Evolutionary conservation across 129 eudicot species (phyloP), one percentile per base, ranked within the genome.

Genomic region (Centrapalus pauciflorus): DNA sequence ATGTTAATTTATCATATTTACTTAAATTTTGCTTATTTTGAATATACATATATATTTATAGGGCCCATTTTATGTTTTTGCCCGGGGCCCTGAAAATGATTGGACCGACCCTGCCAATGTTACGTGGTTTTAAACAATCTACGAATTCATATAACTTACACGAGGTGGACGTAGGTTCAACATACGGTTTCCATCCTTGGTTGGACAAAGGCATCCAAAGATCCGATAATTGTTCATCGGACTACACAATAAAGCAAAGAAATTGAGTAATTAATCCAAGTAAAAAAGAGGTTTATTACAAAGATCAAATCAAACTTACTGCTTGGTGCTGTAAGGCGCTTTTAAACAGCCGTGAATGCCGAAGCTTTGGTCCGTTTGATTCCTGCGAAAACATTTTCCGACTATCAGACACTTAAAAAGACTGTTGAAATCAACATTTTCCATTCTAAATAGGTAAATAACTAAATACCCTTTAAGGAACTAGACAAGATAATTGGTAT

Each of bases 181-280:
- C 69, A 65, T 79, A 86, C 9, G 96, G 84, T 78, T 77, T 88
- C 99, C 96, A 86, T 78, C 89, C 92, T 82, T 89, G 95, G 55
- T 80, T 78, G 1, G 90, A 72, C 75, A 89, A 82, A 23, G 99
- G 96, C 26, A 48, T 69, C 99, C 99, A 93, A 29, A 89, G 84
- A 55, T 88, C 88, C n/a, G 91, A 69, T 17, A 72, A 29, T 67
- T 76, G 78, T 28, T 70, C 95, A 71, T 68, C 76, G 46, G 95
- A 72, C 95, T 90, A 59, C 51, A 72, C 34, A 67, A 63, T 38
- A 61, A 46, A 57, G 2, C 38, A 55, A 49, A 40, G 4, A 17
- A 33, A 58, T 4, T 9, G 5, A 25, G 60, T 72, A 51, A 74
- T 37, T 21, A 7, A 49, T 27, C 1, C 16, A 33, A 23, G 48